phyloP scores from a whole-genome alignment of 1,284 basidiomycete genomes.

The Kwoniella shivajii region DNA sequence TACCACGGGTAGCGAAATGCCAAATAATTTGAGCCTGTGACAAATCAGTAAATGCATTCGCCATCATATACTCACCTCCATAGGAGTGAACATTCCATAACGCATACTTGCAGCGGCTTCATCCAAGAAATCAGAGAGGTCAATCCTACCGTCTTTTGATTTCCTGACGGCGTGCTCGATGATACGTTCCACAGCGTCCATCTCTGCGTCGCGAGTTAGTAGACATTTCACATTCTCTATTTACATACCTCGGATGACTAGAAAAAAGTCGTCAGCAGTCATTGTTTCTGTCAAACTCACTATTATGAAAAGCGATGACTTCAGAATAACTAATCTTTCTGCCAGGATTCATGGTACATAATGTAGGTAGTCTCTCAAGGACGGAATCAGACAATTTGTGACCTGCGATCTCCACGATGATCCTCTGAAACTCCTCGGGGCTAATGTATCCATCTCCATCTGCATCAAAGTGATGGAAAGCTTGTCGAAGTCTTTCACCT shows the following conservation, averaged over 20 bases:
- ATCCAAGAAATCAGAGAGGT: constrained; percentile 56
- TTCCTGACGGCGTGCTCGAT: constrained; percentile 68
- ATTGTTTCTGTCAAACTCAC: constrained; percentile 21
- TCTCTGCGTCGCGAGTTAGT: constrained; percentile 59
- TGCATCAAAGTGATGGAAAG: constrained; percentile 84
- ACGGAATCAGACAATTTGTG: constrained; percentile 92
- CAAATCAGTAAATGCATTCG: constrained; percentile 52
- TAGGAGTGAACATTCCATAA: constrained; percentile 89
- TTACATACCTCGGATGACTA: constrained; percentile 72
- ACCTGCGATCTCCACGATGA: constrained; percentile 89
- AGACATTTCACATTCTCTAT: not conserved
- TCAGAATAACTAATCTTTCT: constrained; percentile 92
- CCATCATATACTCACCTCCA: constrained; percentile 63
- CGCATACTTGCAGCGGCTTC: constrained; percentile 63
- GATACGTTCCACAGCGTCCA: constrained; percentile 87
- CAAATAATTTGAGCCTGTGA: constrained; percentile 88
- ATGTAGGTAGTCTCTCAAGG: constrained; percentile 81
- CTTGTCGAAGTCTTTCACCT: constrained; percentile 90
- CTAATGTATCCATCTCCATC: constrained; percentile 88
- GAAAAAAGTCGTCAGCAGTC: not conserved
- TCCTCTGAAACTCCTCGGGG: constrained; percentile 88
- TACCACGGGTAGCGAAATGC: constrained; percentile 86
- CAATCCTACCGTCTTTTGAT: constrained; percentile 86
- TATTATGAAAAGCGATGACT: constrained; percentile 91
- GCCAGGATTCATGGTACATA: constrained; percentile 82